These are phyloP conservation scores for Penicillium thymicola DNA, from an alignment of 2,329 filamentous ascomycete genomes.

Conservation along the genomic window DNA sequence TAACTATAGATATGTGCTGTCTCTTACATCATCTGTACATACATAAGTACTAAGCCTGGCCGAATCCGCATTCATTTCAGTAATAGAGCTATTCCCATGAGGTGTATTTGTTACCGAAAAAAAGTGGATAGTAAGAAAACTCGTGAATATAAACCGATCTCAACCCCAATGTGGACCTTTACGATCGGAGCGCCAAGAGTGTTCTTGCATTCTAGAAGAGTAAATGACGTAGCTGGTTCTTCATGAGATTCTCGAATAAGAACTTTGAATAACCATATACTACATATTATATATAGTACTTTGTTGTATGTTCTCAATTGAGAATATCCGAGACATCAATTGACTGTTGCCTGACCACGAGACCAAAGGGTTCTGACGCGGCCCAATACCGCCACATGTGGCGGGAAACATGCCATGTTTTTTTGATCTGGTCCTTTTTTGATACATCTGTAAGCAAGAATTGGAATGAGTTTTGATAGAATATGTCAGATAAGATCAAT, in stretches of 20 bases:
- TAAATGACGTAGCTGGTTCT: not conserved
- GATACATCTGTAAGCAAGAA: too few species aligned
- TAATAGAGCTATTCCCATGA: not conserved
- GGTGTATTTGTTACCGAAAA: too few species aligned
- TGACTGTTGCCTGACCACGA: not conserved
- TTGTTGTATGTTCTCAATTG: too few species aligned
- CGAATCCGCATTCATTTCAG: not conserved
- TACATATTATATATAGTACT: too few species aligned
- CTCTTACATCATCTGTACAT: not conserved
- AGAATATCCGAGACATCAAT: not conserved
- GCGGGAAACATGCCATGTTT: not conserved
- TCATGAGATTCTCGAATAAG: not conserved
- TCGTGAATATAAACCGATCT: not conserved
- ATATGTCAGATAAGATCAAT: not conserved
- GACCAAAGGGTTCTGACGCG: not conserved
- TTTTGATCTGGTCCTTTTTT: not conserved
- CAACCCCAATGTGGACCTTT: not conserved
- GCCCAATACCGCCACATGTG: constrained; percentile 7
- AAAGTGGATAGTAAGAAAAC: not conserved
- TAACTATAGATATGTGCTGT: not conserved
- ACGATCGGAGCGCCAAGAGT: constrained; percentile 1
- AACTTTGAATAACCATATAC: not conserved
- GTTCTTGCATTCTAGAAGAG: not conserved
- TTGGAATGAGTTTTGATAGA: not conserved
- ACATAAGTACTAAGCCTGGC: not conserved